Evolutionary conservation across 2,329 filamentous ascomycete genomes (phyloP), one percentile per base, ranked within the genome.

Genomic region (Sclerotinia sclerotiorum): DNA sequence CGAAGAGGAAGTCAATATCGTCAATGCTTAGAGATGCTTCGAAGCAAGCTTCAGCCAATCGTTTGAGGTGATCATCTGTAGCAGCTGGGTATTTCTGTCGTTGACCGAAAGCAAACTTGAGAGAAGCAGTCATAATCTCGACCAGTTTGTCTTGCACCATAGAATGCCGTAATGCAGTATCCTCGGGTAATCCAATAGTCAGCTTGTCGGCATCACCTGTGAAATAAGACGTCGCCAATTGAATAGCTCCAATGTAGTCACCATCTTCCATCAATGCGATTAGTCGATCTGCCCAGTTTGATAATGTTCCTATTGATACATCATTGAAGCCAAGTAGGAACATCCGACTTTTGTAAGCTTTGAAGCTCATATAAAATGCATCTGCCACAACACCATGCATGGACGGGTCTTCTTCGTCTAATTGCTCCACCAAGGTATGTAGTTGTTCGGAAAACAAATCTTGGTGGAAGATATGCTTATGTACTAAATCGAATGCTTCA

Each of bases 281-380:
- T 24, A 99, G 82, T 52, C 95, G 86, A 79, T 99, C 95, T 2
- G 95, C 94, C 95, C 95, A 99, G 74, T 99, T 99, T 0, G 95
- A 98, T 46, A 99, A 81, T 5, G 91, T 91, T 2, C 95, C 95
- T 60, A 98, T 92, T 0, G 93, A 92, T 52, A 97, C 83, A 76
- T 98, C 94, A 76, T 94, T 95, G 80, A 94, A 94, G n/a, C 95
- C 94, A 11, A 99, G 84, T 5, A 98, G 81, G 76, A 99, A 99
- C 48, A 97, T 83, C 42, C 94, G 87, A 6, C 95, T 94, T 79
- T 98, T 99, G 81, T 98, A 99, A 4, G 93, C 87, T 76, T 92
- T 93, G 80, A 98, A 94, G 79, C 94, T 97, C 93, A 98, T 98
- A 77, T 94, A 94, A 74, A 97, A 99, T 0, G 94, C 95, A 82